Evolutionary conservation across 2,329 filamentous ascomycete species (phyloP), one percentile per base, ranked within the genome.

Genomic region (Biscogniauxia mediterranea): DNA sequence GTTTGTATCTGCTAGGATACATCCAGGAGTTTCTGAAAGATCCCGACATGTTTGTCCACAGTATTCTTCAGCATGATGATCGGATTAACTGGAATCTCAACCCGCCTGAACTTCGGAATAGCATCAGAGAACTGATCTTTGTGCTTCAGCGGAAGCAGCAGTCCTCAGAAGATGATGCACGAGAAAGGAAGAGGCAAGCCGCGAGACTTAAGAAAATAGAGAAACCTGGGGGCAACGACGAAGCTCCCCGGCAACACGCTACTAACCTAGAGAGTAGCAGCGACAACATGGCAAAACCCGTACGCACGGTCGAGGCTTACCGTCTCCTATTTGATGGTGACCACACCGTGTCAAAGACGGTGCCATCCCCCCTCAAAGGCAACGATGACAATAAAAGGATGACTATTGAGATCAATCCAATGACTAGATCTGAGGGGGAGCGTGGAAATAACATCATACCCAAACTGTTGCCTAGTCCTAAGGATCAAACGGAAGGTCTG

Each of bases 1-100:
- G 95, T 8, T 79, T 97, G 0, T 99, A 90, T 68, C 79, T 98
- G 2, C 79, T 97, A 3, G 90, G 89, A 2, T 99, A 98, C 70
- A 81, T 96, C 57, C 85, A 92, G 66, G 87, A 90, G 65, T 97
- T 99, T 65, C 82, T 96, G 17, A 81, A 86, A 57, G 78, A 92
- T 61, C 94, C 94, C 0, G 86, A 91, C 64, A 74, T 72, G 0
- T 95, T 96, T 66, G 81, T 91, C 17, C 77, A 78, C 20, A 88
- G 85, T 62, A 78, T 96, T 19, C 78, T 97, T 5, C 82, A 80
- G 25, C 85, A 82, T 50, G 83, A 90, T 64, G 56, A 71, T 66
- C 56, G 70, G 4, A 73, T 78, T 1, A 68, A 73, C 0, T 85
- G 83, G 81, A 62, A 77, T 9, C 85, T 93, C 71, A 78, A 86